phyloP scores from a whole-genome alignment of 768 basidiomycete genomes.

The Agrocybe pediades region DNA sequence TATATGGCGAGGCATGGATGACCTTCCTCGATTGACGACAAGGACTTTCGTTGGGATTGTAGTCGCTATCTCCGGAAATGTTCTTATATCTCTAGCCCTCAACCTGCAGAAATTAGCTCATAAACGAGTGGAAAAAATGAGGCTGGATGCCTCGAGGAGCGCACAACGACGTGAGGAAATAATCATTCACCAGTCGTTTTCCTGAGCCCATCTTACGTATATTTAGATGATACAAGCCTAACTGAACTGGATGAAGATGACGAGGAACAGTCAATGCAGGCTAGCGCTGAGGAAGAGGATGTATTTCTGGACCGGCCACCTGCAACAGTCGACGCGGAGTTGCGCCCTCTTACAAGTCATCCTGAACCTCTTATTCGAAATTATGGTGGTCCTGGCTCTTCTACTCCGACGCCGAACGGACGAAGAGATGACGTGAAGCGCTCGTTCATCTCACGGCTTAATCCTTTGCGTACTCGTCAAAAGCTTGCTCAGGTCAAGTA shows the following conservation, averaged over 20 bases:
- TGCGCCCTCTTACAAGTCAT: slow-evolving; percentile 18
- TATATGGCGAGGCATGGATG: slow-evolving; percentile 26
- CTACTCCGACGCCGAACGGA: slow-evolving; percentile 7
- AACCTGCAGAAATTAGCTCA: slow-evolving; percentile 95
- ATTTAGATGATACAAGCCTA: slow-evolving; percentile 17
- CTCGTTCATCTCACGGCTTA: slow-evolving; percentile 35
- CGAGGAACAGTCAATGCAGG: slow-evolving; percentile 1
- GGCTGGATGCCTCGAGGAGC: slow-evolving; percentile 16
- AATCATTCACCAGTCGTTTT: neutral
- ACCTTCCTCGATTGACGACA: slow-evolving; percentile 56
- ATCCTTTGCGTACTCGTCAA: slow-evolving; percentile 32
- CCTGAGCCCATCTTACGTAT: slow-evolving; percentile 3
- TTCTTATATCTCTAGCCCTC: slow-evolving; percentile 87
- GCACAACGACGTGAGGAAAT: slow-evolving; percentile 12
- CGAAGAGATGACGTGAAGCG: slow-evolving; percentile 9
- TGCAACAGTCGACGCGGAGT: slow-evolving; percentile 15
- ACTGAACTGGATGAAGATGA: slow-evolving; percentile 29
- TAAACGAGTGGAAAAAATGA: slow-evolving; percentile 55
- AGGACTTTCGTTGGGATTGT: slow-evolving; percentile 75
- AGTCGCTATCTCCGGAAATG: slow-evolving; percentile 81
- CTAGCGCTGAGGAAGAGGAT: slow-evolving; percentile 11
- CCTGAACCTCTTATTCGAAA: slow-evolving; percentile 16
- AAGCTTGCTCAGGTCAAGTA: slow-evolving; percentile 15
- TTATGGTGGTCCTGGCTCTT: slow-evolving; percentile 25
- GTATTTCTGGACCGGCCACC: slow-evolving; percentile 13